Percentiles rank a stretch among this genome's conserved stretches.
Evolutionary conservation across 257 asterid genomes (phyloP).

Genomic region (Salvia hispanica): DNA sequence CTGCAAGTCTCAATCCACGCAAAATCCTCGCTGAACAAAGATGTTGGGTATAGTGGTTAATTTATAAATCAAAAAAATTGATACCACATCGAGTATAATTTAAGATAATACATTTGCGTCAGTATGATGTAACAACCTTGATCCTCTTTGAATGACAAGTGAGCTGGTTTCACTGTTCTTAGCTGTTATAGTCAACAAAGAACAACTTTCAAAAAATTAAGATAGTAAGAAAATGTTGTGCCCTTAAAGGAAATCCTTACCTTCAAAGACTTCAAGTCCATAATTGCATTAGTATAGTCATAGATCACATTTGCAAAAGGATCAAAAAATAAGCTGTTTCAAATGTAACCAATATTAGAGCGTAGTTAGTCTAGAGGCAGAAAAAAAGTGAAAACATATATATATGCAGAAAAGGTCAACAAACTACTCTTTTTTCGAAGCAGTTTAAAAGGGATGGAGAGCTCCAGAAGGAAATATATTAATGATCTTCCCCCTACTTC

Average conservation of each 20-base stretch:
- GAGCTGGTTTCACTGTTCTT: conserved; percentile 76
- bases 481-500: conserved; percentile 12
- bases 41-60: conserved; percentile 17
- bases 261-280: conserved; percentile 69
- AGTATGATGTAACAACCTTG: conserved; percentile 58
- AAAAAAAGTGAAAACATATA: conserved; percentile 1
- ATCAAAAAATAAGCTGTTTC: conserved; percentile 81
- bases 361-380: conserved; percentile 32
- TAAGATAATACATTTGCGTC: conserved; percentile 20
- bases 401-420: background rate
- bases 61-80: conserved; percentile 3
- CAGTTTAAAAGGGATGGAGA: conserved; percentile 25
- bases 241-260: conserved; percentile 48
- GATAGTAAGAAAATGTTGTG: conserved; percentile 14
- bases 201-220: conserved; percentile 31
- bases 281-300: conserved; percentile 72
- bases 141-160: conserved; percentile 76
- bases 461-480: conserved; percentile 25
- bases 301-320: conserved; percentile 63
- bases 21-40: conserved; percentile 77
- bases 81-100: conserved; percentile 13
- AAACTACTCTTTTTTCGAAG: background rate
- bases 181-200: conserved; percentile 54
- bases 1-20: conserved; percentile 95
- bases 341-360: conserved; percentile 31